Base-by-base conservation (phyloP, 2,329 filamentous ascomycete species). In the Niveomyces coronatus region DNA sequence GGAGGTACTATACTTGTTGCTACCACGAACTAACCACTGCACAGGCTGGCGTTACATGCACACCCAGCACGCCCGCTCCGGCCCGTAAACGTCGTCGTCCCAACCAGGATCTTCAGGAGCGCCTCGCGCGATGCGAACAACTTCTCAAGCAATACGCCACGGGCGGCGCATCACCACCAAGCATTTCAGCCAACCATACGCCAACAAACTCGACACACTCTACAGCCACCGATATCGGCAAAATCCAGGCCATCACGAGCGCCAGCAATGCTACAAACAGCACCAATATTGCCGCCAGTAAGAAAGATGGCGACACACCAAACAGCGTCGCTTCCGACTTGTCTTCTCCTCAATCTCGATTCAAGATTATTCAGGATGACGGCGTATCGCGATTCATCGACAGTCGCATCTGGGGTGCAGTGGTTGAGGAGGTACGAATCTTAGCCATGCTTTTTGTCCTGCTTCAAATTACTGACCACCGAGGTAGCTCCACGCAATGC, bases 91-190 rank as follows among this genome's bases (percentile, higher is more conserved):
- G 74, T 28, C 62, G 71, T 44, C 61, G 72, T 33, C 74, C 74
- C 9, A 76, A 77, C 37, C 73, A 77, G 48, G 74, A 77, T 47
- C 63, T 78, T 10, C 73, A 77, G 48, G 73, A 78, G 53, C 65
- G 74, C 27, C 60, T 78, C 24, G 71, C 71, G 4, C 62, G 71
- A 39, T 76, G 73, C 45, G 74, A 78, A 47, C 69, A 73, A 45
- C 56, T 77, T 27, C 54, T 76, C 16, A 75, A 73, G 45, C 68
- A 72, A 42, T 76, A 77, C 54, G 71, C 71, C 10, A 60, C 58
- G 5, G 54, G 52, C 42, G 58, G 54, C n/a, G n/a, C n/a, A n/a
- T 49, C 57, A 17, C 49, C 47, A 9, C 50, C 58, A 28, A 36
- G 44, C 52, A 13, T 46, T 45, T 3, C 46, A 42, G 31, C 44